Percentiles rank a stretch among this genome's conserved stretches.
Conservation (phyloP, 225 moss, liverwort and hornwort species). For the Physcomitrellopsis africana region DNA sequence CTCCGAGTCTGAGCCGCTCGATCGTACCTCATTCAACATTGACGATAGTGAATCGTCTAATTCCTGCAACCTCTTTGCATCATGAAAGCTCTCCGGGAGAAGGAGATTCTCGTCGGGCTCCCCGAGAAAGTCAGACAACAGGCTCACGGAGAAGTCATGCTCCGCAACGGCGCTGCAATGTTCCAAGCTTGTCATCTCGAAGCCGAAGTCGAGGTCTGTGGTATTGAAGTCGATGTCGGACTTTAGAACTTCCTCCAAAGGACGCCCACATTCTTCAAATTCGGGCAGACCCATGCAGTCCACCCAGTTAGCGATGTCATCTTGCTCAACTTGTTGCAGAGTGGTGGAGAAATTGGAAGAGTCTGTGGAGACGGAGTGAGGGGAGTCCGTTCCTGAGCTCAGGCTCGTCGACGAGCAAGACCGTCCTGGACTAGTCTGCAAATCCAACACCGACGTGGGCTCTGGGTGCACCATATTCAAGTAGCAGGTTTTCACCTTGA, state of each 20-base stretch:
- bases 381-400: constrained; percentile 54
- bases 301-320: constrained; percentile 52
- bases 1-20: constrained; percentile 8
- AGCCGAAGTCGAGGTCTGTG: constrained; percentile 50
- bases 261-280: constrained; percentile 57
- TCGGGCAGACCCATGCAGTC: constrained; percentile 46
- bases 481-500: constrained; percentile 37
- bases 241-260: constrained; percentile 49
- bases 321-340: constrained; percentile 28
- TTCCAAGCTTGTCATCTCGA: constrained; percentile 54
- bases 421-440: constrained; percentile 58
- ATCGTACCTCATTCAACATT: constrained; percentile 48
- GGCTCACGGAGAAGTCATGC: constrained; percentile 25
- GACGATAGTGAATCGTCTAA: constrained; percentile 60
- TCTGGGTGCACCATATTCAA: constrained; percentile 46
- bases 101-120: constrained; percentile 37
- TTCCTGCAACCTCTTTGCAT: constrained; percentile 56
- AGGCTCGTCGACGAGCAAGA: constrained; percentile 54
- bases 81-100: constrained; percentile 54
- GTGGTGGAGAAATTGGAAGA: constrained; percentile 31
- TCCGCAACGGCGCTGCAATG: constrained; percentile 25
- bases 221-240: constrained; percentile 34
- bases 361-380: constrained; percentile 43
- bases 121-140: constrained; percentile 53
- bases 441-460: constrained; percentile 63